phyloP scores from a whole-genome alignment of 2,329 filamentous ascomycete species.

The Sclerotinia nivalis region DNA sequence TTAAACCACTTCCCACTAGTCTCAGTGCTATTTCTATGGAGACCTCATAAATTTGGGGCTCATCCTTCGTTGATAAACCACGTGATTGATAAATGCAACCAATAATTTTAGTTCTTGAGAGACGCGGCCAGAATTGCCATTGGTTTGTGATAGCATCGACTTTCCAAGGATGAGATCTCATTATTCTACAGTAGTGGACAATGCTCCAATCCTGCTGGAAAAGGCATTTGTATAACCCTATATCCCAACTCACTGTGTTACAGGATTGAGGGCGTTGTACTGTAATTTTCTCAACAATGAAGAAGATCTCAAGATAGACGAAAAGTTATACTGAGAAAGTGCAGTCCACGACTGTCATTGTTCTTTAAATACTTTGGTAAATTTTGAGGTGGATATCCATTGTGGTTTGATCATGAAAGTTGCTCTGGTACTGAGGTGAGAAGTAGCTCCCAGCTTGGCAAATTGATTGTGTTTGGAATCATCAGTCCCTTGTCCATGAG shows the following conservation, averaged over 20 bases:
- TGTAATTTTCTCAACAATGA: background rate
- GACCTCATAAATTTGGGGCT: background rate
- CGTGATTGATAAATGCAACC: background rate
- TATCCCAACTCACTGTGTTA: background rate
- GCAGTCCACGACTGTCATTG: background rate
- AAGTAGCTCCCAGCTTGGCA: background rate
- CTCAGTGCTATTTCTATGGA: background rate
- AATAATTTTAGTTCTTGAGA: background rate
- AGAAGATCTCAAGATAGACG: rapidly evolving
- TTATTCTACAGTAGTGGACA: background rate
- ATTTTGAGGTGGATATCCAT: background rate
- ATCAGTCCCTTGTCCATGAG: background rate
- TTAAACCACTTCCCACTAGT: background rate
- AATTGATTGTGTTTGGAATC: background rate
- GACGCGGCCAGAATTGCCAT: no score
- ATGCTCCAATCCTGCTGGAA: background rate
- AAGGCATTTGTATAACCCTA: background rate
- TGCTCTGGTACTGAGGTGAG: background rate
- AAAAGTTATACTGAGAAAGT: background rate
- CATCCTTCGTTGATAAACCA: no score
- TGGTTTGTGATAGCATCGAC: background rate
- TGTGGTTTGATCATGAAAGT: background rate
- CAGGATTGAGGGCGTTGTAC: background rate
- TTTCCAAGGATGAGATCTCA: background rate
- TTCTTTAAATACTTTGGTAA: no score